These are phyloP conservation scores for Raffaelea deltoideospora DNA, from an alignment of 2,329 filamentous ascomycete species.

Conservation along the genomic window DNA sequence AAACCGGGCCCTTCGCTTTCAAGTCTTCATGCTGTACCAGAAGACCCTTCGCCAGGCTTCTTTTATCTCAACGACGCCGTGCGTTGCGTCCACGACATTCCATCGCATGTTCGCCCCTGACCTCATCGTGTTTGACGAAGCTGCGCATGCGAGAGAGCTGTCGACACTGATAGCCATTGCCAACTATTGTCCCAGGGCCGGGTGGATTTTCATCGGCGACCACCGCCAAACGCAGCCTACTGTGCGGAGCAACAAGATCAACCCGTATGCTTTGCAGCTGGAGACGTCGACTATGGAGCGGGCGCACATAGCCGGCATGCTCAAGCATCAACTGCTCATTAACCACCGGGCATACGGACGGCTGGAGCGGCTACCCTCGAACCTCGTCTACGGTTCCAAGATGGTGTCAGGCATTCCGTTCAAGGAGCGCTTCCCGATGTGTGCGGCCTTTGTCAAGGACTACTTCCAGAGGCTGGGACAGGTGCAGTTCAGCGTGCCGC, in stretches of 20 bases:
- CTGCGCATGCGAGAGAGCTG: slow-evolving; percentile 28
- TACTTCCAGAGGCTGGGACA: slow-evolving; percentile 9
- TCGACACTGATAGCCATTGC: slow-evolving; percentile 29
- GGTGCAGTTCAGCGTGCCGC: slow-evolving; percentile 16
- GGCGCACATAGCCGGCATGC: slow-evolving; percentile 9
- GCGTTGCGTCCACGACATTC: slow-evolving; percentile 23
- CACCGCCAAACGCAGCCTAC: slow-evolving; percentile 29
- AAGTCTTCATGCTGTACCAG: slow-evolving; percentile 20
- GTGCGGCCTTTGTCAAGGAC: slow-evolving; percentile 6
- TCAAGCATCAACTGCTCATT: slow-evolving; percentile 13
- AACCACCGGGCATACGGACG: slow-evolving; percentile 14
- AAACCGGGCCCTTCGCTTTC: slow-evolving; percentile 13
- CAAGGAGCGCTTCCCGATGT: slow-evolving; percentile 6
- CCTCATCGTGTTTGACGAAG: slow-evolving; percentile 73
- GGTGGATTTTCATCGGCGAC: slow-evolving; percentile 30
- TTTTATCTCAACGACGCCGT: slow-evolving; percentile 31
- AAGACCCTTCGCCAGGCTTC: slow-evolving; percentile 22
- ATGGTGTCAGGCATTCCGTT: slow-evolving; percentile 19
- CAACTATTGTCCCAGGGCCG: slow-evolving; percentile 22
- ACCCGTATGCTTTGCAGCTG: slow-evolving; percentile 10
- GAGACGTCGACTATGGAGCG: slow-evolving; percentile 14
- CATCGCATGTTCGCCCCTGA: slow-evolving; percentile 54
- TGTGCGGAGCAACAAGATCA: slow-evolving; percentile 12
- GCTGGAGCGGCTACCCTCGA: slow-evolving; percentile 24
- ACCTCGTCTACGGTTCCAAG: slow-evolving; percentile 23